Conservation (phyloP, 495 filamentous ascomycete species). For the Parmelia sp. region DNA sequence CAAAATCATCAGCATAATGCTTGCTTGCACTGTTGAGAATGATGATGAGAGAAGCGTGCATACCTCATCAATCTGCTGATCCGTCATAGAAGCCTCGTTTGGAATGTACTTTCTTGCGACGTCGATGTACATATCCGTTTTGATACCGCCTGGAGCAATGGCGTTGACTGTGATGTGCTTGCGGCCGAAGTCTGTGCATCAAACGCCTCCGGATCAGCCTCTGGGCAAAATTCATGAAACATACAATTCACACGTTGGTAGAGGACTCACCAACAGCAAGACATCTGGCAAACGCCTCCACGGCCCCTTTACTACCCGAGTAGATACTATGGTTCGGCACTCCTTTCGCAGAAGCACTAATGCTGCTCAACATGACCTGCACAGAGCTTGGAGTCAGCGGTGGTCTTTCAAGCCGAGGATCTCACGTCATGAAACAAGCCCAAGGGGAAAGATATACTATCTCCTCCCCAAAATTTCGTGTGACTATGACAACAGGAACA, state of each 20-base stretch:
- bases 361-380: slow-evolving; percentile 28
- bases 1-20: not conserved
- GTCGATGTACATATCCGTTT: slow-evolving; percentile 59
- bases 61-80: slow-evolving; percentile 36
- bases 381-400: not conserved
- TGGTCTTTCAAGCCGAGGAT: not conserved
- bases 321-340: slow-evolving; percentile 58
- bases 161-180: slow-evolving; percentile 60
- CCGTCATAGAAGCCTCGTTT: slow-evolving; percentile 30
- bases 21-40: slow-evolving; percentile 1
- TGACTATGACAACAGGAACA: not conserved
- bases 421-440: not conserved
- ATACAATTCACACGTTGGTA: no score
- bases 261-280: slow-evolving; percentile 39
- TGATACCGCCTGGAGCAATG: slow-evolving; percentile 60
- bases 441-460: not conserved
- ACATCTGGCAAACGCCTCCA: slow-evolving; percentile 51
- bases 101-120: slow-evolving; percentile 30
- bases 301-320: slow-evolving; percentile 52
- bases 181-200: slow-evolving; percentile 34
- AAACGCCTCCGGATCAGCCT: not conserved
- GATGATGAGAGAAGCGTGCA: slow-evolving; percentile 4
- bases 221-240: not conserved
- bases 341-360: slow-evolving; percentile 48
- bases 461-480: not conserved